Evolutionary conservation across 768 basidiomycete species (phyloP).

Genomic region (Pulveroboletus ravenelii): DNA sequence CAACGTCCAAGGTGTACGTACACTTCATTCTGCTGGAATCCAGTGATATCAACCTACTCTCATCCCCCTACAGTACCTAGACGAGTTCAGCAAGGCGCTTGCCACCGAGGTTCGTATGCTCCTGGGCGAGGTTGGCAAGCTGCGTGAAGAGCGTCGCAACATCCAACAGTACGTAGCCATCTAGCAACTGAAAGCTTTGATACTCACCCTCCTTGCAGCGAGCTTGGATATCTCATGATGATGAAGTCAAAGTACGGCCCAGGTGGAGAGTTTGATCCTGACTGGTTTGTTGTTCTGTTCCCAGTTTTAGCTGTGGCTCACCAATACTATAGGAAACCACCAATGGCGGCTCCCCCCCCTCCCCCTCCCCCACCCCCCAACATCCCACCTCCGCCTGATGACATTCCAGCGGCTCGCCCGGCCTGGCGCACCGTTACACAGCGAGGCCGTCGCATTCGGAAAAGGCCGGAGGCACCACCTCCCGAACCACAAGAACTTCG

Average conservation of each 20-base stretch:
- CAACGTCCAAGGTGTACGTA: constrained; percentile 75
- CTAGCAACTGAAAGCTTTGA: neutral
- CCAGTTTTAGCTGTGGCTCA: neutral
- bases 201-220: constrained; percentile 38
- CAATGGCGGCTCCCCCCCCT: constrained; percentile 34
- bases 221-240: constrained; percentile 66
- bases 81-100: constrained; percentile 82
- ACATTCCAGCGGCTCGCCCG: constrained; percentile 43
- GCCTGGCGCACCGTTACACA: constrained; percentile 58
- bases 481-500: constrained; percentile 39
- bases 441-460: constrained; percentile 42
- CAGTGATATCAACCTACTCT: neutral
- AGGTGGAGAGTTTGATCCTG: constrained; percentile 81
- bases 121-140: constrained; percentile 75
- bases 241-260: constrained; percentile 75
- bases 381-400: constrained; percentile 40
- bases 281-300: constrained; percentile 49
- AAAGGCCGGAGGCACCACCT: constrained; percentile 33
- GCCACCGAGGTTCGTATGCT: constrained; percentile 82
- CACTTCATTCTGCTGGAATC: neutral
- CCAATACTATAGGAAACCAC: constrained; percentile 41
- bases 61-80: constrained; percentile 54
- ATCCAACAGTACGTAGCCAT: constrained; percentile 64
- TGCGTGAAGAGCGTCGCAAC: constrained; percentile 72
- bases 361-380: constrained; percentile 45